phyloP scores from a whole-genome alignment of 192 early-diverging fungal species.

The Entomortierella lignicola region DNA sequence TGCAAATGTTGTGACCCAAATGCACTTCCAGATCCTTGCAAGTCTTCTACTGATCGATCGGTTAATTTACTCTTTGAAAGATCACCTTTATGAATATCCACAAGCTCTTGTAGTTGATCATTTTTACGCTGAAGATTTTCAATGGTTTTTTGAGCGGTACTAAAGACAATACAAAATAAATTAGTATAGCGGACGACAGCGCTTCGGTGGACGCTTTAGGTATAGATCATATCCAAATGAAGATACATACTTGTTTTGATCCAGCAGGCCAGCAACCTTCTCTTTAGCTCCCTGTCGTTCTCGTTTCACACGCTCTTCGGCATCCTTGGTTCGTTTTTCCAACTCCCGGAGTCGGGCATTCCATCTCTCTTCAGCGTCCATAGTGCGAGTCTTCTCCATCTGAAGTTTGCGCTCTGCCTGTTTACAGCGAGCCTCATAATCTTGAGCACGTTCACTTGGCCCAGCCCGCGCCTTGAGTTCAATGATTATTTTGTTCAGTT shows the following conservation, averaged over 20 bases:
- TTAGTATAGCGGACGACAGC: neutral
- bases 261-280: conserved; percentile 46
- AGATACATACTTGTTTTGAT: conserved; percentile 49
- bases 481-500: conserved; percentile 13
- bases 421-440: conserved; percentile 46
- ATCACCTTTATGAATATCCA: conserved; percentile 27
- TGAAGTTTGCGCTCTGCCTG: conserved; percentile 43
- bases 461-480: conserved; percentile 26
- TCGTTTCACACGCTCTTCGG: conserved; percentile 50
- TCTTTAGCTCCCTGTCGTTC: conserved; percentile 58
- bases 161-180: conserved; percentile 7
- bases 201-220: neutral
- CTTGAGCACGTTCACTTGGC: conserved; percentile 25
- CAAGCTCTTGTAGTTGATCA: conserved; percentile 43
- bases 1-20: neutral
- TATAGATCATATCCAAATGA: neutral
- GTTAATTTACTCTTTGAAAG: neutral
- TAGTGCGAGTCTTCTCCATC: conserved; percentile 31
- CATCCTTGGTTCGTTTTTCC: conserved; percentile 42
- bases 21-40: neutral
- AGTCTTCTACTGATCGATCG: neutral
- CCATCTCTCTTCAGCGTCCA: conserved; percentile 52
- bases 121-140: conserved; percentile 51
- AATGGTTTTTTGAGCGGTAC: conserved; percentile 43
- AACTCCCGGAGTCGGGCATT: conserved; percentile 46